Base-by-base conservation (phyloP, 139 green algal species). In the Penium margaritaceum region DNA sequence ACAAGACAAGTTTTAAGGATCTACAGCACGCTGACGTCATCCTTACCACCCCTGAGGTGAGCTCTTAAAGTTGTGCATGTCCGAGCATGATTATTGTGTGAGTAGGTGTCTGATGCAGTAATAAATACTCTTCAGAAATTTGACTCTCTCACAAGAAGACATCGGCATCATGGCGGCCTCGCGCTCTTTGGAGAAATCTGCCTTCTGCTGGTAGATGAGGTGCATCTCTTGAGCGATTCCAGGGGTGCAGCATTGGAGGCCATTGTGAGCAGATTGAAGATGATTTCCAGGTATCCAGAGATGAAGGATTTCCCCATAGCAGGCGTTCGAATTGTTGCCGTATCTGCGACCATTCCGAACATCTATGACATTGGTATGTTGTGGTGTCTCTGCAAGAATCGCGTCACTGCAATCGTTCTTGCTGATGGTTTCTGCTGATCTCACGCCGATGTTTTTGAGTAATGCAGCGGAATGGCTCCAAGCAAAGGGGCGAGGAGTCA, bases 311-410 rank as follows among this genome's bases (percentile, higher is more conserved):
- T 85, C n/a, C 82, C 85, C 29, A 84, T 97, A 33, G 74, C 79
- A 1, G 75, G 33, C 0, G 84, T 96, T 33, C 86, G 92, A 55
- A 93, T 91, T 73, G 74, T 97, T 33, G 92, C 91, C 4, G 88
- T 96, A 0, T 91, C 83, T 6, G 91, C 91, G 32, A 95, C 91
- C 58, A 89, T 96, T 43, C 88, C 91, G 35, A 96, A 96, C 70
- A 76, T 89, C 36, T 14, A 73, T 0, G 89, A 95, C 77, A 84
- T 96, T 37, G 90, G 83, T 9, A 66, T 65, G 2, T 32, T 29
- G 89, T 72, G 9, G 65, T 63, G 67, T 46, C 35, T 72, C 36
- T 12, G 65, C 35, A 65, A 12, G 27, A 32, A 35, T 63, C 53
- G n/a, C 12, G 15, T 15, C 15, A 63, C 14, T 29, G 24, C 53